Percentiles rank a stretch among this genome's conserved stretches.
These are phyloP conservation scores for Toxicodendron radicans DNA, from an alignment of 345 rosid genomes.

Conservation along the genomic window DNA sequence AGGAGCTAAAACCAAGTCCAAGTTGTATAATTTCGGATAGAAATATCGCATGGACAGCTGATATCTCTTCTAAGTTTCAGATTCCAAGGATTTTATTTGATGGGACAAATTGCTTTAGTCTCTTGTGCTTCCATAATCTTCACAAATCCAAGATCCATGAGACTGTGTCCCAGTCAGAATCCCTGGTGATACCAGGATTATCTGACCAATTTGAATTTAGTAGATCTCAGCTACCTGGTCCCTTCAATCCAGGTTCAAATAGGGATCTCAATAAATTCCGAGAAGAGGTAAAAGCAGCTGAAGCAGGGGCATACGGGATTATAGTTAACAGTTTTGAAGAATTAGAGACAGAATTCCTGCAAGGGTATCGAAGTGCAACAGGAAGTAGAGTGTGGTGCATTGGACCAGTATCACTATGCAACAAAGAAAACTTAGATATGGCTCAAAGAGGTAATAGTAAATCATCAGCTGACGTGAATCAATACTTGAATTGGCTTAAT, in stretches of 20 bases:
- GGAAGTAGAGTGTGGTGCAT: constrained; percentile 43
- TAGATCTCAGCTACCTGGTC: constrained; percentile 37
- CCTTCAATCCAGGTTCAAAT: constrained; percentile 19
- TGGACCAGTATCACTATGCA: constrained; percentile 46
- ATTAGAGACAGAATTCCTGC: constrained; percentile 27
- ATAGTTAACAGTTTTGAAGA: constrained; percentile 41
- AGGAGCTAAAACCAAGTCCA: constrained; percentile 20
- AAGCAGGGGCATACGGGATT: constrained; percentile 28
- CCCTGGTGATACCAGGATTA: constrained; percentile 38
- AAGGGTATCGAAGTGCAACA: constrained; percentile 19
- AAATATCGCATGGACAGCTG: constrained; percentile 30
- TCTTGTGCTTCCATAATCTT: constrained; percentile 29
- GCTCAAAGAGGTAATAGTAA: constrained; percentile 38
- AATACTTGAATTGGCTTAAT: constrained; percentile 53
- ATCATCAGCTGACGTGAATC: constrained; percentile 15
- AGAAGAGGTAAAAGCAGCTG: constrained; percentile 29
- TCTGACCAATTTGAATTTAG: constrained; percentile 28
- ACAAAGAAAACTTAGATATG: constrained; percentile 28
- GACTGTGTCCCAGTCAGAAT: constrained; percentile 17
- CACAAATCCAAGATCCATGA: constrained; percentile 25
- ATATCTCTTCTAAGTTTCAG: constrained; percentile 25
- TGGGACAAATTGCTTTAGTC: constrained; percentile 33
- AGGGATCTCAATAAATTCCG: constrained; percentile 19
- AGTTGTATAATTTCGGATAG: constrained; percentile 43
- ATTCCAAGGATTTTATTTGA: constrained; percentile 38